Evolutionary conservation across 2,329 filamentous ascomycete genomes (phyloP), one percentile per base, ranked within the genome.

Genomic region (Camillea tinctor): DNA sequence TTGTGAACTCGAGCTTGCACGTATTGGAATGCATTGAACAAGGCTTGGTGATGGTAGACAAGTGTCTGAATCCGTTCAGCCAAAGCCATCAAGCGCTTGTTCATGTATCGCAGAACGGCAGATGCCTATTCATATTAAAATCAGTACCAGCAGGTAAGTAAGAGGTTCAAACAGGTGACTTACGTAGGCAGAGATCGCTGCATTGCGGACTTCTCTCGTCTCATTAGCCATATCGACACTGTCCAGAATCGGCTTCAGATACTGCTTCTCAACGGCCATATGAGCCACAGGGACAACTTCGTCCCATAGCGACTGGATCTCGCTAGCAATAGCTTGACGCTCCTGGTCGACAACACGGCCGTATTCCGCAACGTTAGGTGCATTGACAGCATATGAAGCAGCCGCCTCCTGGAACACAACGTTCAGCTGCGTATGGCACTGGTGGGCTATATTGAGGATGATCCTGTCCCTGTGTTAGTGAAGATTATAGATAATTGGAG

Each of bases 251-350:
- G 70, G 71, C 15, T 65, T 65, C 11, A 73, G 64, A 44, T 68
- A 71, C 23, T 73, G 67, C 21, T 69, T 69, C 44, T 73, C 71
- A 7, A 72, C 72, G 3, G 69, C 71, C 72, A 74, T 74, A 57
- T 74, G 71, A 1, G 72, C 71, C 7, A 74, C 72, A 6, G 72
- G 72, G 21, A 73, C 68, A 40, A 73, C 69, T 60, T 74, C 72
- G 44, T 74, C 72, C 72, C 71, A 73, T 1, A 74, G 63, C 23
- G 70, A 73, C 22, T 71, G 67, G 48, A 73, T 73, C 30, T 74
- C 72, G 11, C 66, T 65, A 17, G 66, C 40, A 11, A 73, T 63
- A 1, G 66, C 69, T 6, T 56, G 48, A 21, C 66, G 61, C 54
- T 72, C 70, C 5, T 68, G 62, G 13, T 65, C 57, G 2, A 66